A percentile compares a stretch with the other conserved stretches of the same genome.
Conservation (phyloP, 2,329 filamentous ascomycete genomes). For the Davidsoniella virescens region DNA sequence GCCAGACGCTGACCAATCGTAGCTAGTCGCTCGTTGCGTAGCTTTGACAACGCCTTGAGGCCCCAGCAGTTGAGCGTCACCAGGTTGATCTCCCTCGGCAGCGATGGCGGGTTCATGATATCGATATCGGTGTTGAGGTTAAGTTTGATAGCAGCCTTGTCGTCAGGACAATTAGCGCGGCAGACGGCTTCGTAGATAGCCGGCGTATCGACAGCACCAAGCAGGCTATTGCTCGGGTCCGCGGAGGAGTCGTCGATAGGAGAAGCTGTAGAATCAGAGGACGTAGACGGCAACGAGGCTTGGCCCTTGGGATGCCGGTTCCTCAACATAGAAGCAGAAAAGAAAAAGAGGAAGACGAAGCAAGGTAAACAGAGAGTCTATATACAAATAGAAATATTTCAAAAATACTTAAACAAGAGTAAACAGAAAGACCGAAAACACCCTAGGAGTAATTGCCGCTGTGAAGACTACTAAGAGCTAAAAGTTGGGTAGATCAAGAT, state of each 20-base stretch:
- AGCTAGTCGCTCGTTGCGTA: constrained; percentile 58
- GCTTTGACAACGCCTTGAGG: constrained; percentile 67
- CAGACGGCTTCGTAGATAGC: no score
- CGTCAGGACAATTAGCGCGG: no score
- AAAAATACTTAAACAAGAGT: not conserved
- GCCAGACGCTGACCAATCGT: constrained; percentile 77
- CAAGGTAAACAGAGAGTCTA: no score
- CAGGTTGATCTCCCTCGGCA: constrained; percentile 47
- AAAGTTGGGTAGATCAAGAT: not conserved
- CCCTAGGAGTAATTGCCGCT: not conserved
- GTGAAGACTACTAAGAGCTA: not conserved
- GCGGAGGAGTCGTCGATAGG: no score
- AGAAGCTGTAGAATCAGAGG: not conserved
- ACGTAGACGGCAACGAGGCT: not conserved
- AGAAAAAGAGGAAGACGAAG: not conserved
- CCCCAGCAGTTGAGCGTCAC: constrained; percentile 96
- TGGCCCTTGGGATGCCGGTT: not conserved
- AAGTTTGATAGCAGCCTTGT: constrained; percentile 2
- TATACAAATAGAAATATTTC: not conserved
- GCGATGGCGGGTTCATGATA: constrained; percentile 15
- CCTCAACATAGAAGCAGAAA: not conserved
- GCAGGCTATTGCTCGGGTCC: no score
- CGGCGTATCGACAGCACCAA: no score
- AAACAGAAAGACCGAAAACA: not conserved
- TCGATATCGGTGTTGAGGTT: constrained; percentile 22